Conservation (phyloP, 2,329 filamentous ascomycete genomes). For the Aaosphaeria arxii region DNA sequence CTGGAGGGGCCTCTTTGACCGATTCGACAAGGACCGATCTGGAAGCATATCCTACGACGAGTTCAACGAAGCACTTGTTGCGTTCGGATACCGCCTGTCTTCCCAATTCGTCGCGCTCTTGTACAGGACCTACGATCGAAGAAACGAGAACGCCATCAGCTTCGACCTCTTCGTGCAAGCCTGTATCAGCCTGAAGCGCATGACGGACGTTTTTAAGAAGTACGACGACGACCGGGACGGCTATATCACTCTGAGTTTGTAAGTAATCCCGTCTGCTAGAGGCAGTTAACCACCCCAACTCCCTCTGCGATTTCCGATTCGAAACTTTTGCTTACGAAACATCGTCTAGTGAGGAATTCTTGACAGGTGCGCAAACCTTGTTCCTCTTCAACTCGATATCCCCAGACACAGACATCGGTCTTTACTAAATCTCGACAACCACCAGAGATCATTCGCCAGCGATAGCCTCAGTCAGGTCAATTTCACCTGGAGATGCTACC, state of each 20-base stretch:
- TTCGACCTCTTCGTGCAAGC: constrained; percentile 98
- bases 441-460: constrained; percentile 41
- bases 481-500: background rate
- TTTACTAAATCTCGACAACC: constrained; percentile 40
- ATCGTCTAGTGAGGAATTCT: constrained; percentile 47
- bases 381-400: constrained; percentile 55
- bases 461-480: constrained; percentile 12
- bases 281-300: background rate
- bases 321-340: constrained; percentile 2
- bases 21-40: constrained; percentile 83
- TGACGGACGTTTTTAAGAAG: constrained; percentile 99
- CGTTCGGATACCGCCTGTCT: constrained; percentile 90
- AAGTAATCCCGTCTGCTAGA: constrained; percentile 25
- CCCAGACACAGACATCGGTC: constrained; percentile 48
- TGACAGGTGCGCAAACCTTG: constrained; percentile 55
- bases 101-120: constrained; percentile 79
- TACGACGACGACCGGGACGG: constrained; percentile 97
- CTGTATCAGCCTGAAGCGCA: constrained; percentile 93
- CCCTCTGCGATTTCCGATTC: background rate
- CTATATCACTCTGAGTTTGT: constrained; percentile 62
- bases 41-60: constrained; percentile 85
- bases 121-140: constrained; percentile 78
- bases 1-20: constrained; percentile 92
- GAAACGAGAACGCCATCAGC: constrained; percentile 45
- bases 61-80: constrained; percentile 82